These are phyloP conservation scores for Eucalyptus camaldulensis DNA, from an alignment of 345 rosid genomes.

Conservation along the genomic window DNA sequence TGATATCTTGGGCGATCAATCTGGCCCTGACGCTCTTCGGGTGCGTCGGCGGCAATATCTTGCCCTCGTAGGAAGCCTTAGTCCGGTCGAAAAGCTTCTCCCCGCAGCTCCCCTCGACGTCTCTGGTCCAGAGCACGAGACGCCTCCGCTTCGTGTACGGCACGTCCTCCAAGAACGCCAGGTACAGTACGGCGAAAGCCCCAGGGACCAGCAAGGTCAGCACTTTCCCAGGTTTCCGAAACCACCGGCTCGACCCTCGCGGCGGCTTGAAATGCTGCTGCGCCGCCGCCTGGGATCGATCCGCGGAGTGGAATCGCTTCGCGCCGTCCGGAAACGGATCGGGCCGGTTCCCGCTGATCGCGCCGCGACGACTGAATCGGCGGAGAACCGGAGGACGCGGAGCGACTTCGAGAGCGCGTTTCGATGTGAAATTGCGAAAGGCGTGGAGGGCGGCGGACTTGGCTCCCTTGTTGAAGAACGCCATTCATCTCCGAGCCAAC, in stretches of 20 bases:
- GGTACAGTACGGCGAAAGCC: conserved; percentile 29
- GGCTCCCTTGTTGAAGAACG: too few species aligned
- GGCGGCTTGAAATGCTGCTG: conserved; percentile 44
- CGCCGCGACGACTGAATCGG: background rate
- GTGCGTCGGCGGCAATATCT: conserved; percentile 67
- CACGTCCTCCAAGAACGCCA: conserved; percentile 62
- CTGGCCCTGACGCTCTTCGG: conserved; percentile 71
- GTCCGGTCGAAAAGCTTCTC: conserved; percentile 53
- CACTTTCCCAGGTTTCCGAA: conserved; percentile 44
- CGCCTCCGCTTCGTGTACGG: conserved; percentile 83
- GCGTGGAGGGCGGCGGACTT: too few species aligned
- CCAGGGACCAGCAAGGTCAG: conserved; percentile 42
- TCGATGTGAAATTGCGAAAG: background rate
- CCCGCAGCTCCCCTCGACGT: conserved; percentile 49
- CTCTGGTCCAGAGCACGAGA: conserved; percentile 57
- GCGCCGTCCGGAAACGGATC: conserved; percentile 3
- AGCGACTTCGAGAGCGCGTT: background rate
- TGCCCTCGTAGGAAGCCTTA: conserved; percentile 45
- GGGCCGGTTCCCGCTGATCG: background rate
- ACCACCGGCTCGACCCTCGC: conserved; percentile 54
- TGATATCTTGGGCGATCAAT: conserved; percentile 51
- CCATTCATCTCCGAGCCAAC: too few species aligned
- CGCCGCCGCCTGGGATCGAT: conserved; percentile 20
- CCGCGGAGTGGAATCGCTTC: conserved; percentile 61
- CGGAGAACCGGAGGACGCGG: background rate